A percentile compares a stretch with the other conserved stretches of the same genome.
Evolutionary conservation across 2,329 filamentous ascomycete genomes (phyloP).

Genomic region (Aquanectria penicillioides): DNA sequence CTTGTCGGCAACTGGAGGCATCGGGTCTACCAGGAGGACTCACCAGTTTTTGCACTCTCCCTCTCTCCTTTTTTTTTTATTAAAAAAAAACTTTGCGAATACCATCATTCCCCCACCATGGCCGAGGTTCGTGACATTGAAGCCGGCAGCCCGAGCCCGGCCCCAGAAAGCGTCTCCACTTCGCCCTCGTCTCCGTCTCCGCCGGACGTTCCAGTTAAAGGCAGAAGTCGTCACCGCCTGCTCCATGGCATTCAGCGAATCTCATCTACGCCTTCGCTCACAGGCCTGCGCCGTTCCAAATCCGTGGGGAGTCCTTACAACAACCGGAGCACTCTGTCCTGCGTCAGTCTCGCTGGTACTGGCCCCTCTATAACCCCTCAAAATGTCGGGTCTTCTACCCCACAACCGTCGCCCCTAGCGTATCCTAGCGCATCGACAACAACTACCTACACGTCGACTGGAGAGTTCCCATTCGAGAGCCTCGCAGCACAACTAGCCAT

Average conservation of each 20-base stretch:
- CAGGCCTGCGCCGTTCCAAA: constrained; percentile 69
- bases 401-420: constrained; percentile 54
- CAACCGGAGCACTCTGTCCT: constrained; percentile 61
- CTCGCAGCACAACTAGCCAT: constrained; percentile 61
- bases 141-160: constrained; percentile 40
- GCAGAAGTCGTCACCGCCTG: constrained; percentile 75
- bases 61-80: background rate
- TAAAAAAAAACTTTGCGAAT: constrained; percentile 3
- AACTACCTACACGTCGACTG: constrained; percentile 51
- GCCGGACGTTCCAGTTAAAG: constrained; percentile 56
- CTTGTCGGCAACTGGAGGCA: background rate
- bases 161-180: constrained; percentile 37
- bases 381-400: constrained; percentile 44
- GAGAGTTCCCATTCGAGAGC: constrained; percentile 54
- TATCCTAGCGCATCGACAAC: constrained; percentile 49
- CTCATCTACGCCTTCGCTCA: constrained; percentile 80
- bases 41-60: background rate
- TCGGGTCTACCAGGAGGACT: background rate
- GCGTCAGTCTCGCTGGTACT: constrained; percentile 60
- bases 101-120: constrained; percentile 29
- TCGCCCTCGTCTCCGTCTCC: constrained; percentile 36
- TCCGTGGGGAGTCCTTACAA: constrained; percentile 77
- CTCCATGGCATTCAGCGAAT: constrained; percentile 82
- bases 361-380: constrained; percentile 43
- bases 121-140: constrained; percentile 38